Evolutionary conservation across 176 grass and related monocot genomes (phyloP).

Genomic region (Areca catechu): DNA sequence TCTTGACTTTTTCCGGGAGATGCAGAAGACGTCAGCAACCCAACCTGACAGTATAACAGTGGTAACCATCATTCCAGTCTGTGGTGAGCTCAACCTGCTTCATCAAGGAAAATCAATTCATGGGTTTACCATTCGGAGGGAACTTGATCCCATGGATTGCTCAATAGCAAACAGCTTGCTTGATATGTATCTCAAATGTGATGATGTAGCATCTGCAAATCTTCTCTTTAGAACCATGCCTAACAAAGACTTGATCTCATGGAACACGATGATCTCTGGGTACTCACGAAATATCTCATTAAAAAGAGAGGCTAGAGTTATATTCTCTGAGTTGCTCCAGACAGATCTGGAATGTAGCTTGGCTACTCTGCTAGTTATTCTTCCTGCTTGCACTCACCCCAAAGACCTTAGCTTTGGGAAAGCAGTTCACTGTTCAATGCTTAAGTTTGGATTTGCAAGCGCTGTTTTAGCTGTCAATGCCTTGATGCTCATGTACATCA

Average conservation of each 20-base stretch:
- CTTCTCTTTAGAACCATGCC: conserved; percentile 53
- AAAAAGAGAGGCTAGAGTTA: conserved; percentile 23
- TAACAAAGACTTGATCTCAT: conserved; percentile 58
- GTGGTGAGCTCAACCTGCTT: conserved; percentile 38
- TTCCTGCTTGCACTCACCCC: conserved; percentile 36
- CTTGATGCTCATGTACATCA: conserved; percentile 76
- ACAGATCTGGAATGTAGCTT: conserved; percentile 31
- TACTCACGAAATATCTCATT: conserved; percentile 29
- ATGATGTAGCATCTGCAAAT: conserved; percentile 18
- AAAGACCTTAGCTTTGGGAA: conserved; percentile 60
- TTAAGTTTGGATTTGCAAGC: conserved; percentile 38
- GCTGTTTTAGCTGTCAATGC: conserved; percentile 50
- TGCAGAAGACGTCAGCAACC: conserved; percentile 25
- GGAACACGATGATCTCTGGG: conserved; percentile 75
- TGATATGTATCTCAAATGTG: conserved; percentile 49
- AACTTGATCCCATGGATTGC: conserved; percentile 13
- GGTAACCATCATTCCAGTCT: conserved; percentile 47
- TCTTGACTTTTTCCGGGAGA: conserved; percentile 30
- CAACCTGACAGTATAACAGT: conserved; percentile 45
- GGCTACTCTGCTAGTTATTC: conserved; percentile 51
- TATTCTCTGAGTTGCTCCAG: conserved; percentile 45
- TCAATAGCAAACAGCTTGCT: conserved; percentile 59
- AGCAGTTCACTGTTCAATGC: conserved; percentile 41
- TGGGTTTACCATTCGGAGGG: conserved; percentile 38
- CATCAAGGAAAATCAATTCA: conserved; percentile 46